Evolutionary conservation across 2,329 filamentous ascomycete species (phyloP), one percentile per base, ranked within the genome.

Genomic region (Aspergillus tamarii): DNA sequence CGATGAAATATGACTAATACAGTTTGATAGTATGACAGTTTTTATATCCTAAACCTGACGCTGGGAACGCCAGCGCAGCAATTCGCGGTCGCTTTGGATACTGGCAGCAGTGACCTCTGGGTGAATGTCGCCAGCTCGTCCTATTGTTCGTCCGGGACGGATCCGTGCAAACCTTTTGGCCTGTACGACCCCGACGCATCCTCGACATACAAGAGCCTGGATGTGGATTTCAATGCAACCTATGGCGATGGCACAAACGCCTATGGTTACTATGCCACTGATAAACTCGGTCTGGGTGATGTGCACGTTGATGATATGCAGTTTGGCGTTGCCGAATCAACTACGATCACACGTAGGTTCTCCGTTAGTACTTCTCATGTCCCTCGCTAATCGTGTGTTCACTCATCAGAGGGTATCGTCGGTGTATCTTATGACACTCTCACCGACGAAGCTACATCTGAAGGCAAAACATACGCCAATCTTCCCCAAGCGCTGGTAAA

Each of bases 231-330:
- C 81, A 92, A 93, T 79, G 95, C 95, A 65, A 88, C 89, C 1
- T 96, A 96, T 66, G 89, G 90, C 36, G 92, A 95, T 76, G 90
- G 91, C 55, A 91, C 90, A 0, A 87, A 88, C 8, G 90, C 92
- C 1, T 75, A 80, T 1, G 93, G 93, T 41, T 90, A 93, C 77
- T 96, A 95, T 74, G 91, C 87, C 14, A 57, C 53, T 4, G 66
- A 67, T 58, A 61, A 56, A 10, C 32, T 66, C 10, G 26, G 26
- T 23, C 62, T 67, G 11, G 60, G 45, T 9, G 56, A 58, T n/a
- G 64, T 63, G 7, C 45, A 59, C 1, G 16, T 67, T 1, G 59
- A 60, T 1, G 16, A 59, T 21, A 48, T 66, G 3, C 61, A 66
- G 21, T 67, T 67, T 21, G 66, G 59, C 9, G 45, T 67, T 28